phyloP scores from a whole-genome alignment of 2,329 filamentous ascomycete species.

The Thelonectria blattea region DNA sequence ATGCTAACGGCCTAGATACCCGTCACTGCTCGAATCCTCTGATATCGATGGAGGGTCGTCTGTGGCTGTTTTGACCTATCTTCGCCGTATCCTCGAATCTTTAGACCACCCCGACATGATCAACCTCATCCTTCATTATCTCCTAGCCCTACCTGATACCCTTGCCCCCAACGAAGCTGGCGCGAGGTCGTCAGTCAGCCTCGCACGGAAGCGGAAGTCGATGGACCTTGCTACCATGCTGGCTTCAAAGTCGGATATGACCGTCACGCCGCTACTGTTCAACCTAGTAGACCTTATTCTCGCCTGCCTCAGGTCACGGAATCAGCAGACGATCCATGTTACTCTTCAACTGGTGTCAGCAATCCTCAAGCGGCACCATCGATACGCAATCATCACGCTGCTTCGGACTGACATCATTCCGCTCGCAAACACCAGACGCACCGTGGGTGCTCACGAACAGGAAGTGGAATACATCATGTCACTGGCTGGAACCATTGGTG shows the following conservation, averaged over 20 bases:
- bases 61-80: slow-evolving; percentile 91
- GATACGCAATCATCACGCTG: slow-evolving; percentile 80
- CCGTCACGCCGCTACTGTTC: slow-evolving; percentile 84
- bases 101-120: slow-evolving; percentile 94
- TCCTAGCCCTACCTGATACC: slow-evolving; percentile 77
- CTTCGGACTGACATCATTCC: slow-evolving; percentile 69
- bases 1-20: slow-evolving; percentile 67
- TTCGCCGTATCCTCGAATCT: slow-evolving; percentile 87
- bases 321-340: slow-evolving; percentile 87
- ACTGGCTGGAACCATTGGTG: slow-evolving; percentile 71
- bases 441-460: slow-evolving; percentile 74
- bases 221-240: slow-evolving; percentile 84
- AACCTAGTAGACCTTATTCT: slow-evolving; percentile 91
- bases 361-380: slow-evolving; percentile 85
- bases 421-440: slow-evolving; percentile 63
- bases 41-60: slow-evolving; percentile 97
- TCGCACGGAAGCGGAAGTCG: slow-evolving; percentile 83
- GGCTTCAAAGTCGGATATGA: slow-evolving; percentile 73
- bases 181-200: slow-evolving; percentile 63
- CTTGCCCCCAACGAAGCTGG: slow-evolving; percentile 45
- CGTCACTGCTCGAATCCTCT: slow-evolving; percentile 93
- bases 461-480: slow-evolving; percentile 76
- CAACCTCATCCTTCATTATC: slow-evolving; percentile 89
- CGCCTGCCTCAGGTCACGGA: slow-evolving; percentile 82
- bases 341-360: slow-evolving; percentile 87